Base-by-base conservation (phyloP, 1,284 basidiomycete genomes). In the Cryptococcus neoformans region DNA sequence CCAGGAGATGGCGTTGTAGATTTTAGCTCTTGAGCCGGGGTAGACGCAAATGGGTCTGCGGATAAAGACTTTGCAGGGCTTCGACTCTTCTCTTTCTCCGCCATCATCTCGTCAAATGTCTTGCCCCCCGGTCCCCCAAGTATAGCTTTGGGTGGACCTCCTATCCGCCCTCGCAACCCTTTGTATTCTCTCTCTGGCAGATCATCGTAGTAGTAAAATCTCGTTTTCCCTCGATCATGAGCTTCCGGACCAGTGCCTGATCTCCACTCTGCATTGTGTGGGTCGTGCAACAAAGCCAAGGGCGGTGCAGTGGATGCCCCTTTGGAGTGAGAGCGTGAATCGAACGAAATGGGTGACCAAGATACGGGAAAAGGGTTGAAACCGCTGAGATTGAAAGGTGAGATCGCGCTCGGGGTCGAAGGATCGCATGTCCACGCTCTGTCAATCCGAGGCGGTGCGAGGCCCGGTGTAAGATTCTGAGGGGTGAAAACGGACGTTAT, bases 81-180 rank as follows among this genome's bases (percentile, higher is more conserved):
- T 11, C 54, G 39, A 7, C 2, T 53, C 34, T 34, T 35, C 37
- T 35, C 44, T 51, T 5, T 28, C 9, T 53, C 54, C 44, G 59
- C 56, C 36, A 62, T 46, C 55, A 64, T 62, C 55, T 74, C 71
- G 16, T 74, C 71, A 34, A 65, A 74, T 4, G 71, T 72, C 55
- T 63, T 67, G 12, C 72, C 72, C 2, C 68, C 68, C 11, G 67
- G 67, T 28, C 72, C 72, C 28, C 72, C 72, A 8, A 74, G 62
- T 50, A 68, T 64, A 1, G 72, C 71, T 55, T 74, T 70, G 1
- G 72, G 71, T 3, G 72, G 72, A 34, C 66, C 66, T 14, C 68
- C 67, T 3, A 62, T 53, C 34, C 59, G 57, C 21, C 49, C 57
- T 48, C 53, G 42, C 3, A 51, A 41, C 14, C 57, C 53, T 48